A percentile compares a stretch with the other conserved stretches of the same genome.
Conservation (phyloP, 1,284 basidiomycete species). For the Neotropicomus parvogracilis region DNA sequence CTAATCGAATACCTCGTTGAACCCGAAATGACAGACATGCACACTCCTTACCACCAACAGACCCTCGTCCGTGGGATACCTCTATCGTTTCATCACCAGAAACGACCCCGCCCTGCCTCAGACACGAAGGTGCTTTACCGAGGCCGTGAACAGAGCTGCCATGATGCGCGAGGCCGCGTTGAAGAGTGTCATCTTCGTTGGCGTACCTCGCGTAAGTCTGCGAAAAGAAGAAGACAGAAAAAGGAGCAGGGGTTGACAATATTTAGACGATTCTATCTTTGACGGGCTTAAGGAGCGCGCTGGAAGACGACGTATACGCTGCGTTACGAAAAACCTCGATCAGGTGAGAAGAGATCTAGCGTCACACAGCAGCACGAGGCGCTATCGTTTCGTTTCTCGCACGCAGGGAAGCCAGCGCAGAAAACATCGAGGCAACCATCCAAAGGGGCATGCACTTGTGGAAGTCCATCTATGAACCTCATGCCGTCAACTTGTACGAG, state of each 20-base stretch:
- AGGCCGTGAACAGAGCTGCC: constrained; percentile 67
- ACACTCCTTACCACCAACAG: constrained; percentile 81
- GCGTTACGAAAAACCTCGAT: constrained; percentile 62
- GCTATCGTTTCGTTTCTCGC: constrained; percentile 23
- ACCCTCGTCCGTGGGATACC: constrained; percentile 71
- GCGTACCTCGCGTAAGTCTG: constrained; percentile 73
- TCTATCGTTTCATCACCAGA: constrained; percentile 75
- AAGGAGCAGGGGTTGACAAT: constrained; percentile 4
- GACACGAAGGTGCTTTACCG: constrained; percentile 44
- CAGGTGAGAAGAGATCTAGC: constrained; percentile 49
- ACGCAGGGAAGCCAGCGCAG: constrained; percentile 54
- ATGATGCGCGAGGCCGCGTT: constrained; percentile 91
- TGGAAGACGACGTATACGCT: constrained; percentile 76
- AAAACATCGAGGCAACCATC: constrained; percentile 65
- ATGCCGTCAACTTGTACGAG: constrained; percentile 83
- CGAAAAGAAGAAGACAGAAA: constrained; percentile 9
- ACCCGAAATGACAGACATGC: constrained; percentile 59
- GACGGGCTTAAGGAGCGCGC: constrained; percentile 65
- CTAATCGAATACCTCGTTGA: constrained; percentile 17
- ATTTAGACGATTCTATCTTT: constrained; percentile 79
- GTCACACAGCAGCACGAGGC: constrained; percentile 24
- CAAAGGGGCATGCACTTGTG: constrained; percentile 73
- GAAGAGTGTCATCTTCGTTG: constrained; percentile 91
- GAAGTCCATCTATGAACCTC: constrained; percentile 90
- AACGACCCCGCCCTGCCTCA: constrained; percentile 42